Evolutionary conservation across 176 grass and related monocot genomes (phyloP).

Genomic region (Oryza glumipatula): DNA sequence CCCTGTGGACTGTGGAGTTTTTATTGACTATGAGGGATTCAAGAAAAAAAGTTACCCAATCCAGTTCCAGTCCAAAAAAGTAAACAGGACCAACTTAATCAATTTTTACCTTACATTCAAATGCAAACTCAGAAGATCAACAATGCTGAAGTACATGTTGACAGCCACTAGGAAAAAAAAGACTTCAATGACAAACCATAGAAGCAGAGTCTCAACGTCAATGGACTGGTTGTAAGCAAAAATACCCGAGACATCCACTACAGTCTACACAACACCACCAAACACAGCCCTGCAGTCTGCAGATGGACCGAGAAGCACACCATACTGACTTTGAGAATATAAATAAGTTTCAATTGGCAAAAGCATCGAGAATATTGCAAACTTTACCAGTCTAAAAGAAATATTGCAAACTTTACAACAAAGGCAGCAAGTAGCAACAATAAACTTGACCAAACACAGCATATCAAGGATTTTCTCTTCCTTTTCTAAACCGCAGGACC

Average conservation of each 20-base stretch:
- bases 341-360: neutral
- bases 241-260: neutral
- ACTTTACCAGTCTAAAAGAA: neutral
- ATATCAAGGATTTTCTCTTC: neutral
- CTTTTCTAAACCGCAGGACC: neutral
- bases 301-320: neutral
- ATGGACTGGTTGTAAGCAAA: neutral
- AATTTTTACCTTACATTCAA: conserved; percentile 41
- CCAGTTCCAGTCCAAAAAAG: neutral
- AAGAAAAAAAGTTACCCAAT: neutral
- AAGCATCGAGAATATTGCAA: neutral
- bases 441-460: neutral
- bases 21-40: neutral
- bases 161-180: neutral
- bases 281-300: neutral
- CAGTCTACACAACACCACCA: neutral
- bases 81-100: neutral
- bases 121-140: conserved; percentile 8
- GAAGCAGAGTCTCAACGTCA: neutral
- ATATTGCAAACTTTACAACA: neutral
- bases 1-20: neutral
- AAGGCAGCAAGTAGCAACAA: neutral
- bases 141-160: neutral
- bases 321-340: neutral
- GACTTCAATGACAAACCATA: neutral